Evolutionary conservation across 2,329 filamentous ascomycete species (phyloP).

Genomic region (Pleurostoma richardsiae): DNA sequence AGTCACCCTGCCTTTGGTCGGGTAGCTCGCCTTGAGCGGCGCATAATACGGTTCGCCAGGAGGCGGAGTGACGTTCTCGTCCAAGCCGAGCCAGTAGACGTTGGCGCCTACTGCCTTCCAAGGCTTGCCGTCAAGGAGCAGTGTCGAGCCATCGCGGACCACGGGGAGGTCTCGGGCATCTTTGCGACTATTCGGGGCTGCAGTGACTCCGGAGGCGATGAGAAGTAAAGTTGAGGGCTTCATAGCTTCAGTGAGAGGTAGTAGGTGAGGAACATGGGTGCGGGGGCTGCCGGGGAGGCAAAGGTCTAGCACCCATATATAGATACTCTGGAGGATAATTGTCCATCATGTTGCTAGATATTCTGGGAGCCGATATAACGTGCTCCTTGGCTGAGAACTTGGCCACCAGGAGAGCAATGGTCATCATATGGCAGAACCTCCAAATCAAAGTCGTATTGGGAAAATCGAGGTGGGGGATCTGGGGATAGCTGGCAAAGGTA

Average conservation of each 20-base stretch:
- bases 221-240: background rate
- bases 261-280: too few relatives aligned
- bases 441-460: too few relatives aligned
- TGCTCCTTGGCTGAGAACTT: too few relatives aligned
- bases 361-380: too few relatives aligned
- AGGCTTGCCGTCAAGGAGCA: slow-evolving; percentile 28
- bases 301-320: too few relatives aligned
- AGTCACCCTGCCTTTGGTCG: slow-evolving; percentile 36
- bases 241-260: background rate
- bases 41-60: slow-evolving; percentile 37
- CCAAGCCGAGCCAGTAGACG: slow-evolving; percentile 44
- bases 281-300: too few relatives aligned
- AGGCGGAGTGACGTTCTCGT: slow-evolving; percentile 42
- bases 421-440: too few relatives aligned
- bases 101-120: slow-evolving; percentile 43
- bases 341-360: too few relatives aligned
- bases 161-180: slow-evolving; percentile 18
- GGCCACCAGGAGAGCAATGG: too few relatives aligned
- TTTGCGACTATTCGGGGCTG: background rate
- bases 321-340: too few relatives aligned
- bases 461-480: too few relatives aligned
- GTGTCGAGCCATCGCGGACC: slow-evolving; percentile 25
- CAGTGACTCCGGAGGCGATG: background rate
- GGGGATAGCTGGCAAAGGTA: too few relatives aligned
- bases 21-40: slow-evolving; percentile 36